These are phyloP conservation scores for Microbotryum scabiosae DNA, from an alignment of 1,284 basidiomycete species.

Conservation along the genomic window DNA sequence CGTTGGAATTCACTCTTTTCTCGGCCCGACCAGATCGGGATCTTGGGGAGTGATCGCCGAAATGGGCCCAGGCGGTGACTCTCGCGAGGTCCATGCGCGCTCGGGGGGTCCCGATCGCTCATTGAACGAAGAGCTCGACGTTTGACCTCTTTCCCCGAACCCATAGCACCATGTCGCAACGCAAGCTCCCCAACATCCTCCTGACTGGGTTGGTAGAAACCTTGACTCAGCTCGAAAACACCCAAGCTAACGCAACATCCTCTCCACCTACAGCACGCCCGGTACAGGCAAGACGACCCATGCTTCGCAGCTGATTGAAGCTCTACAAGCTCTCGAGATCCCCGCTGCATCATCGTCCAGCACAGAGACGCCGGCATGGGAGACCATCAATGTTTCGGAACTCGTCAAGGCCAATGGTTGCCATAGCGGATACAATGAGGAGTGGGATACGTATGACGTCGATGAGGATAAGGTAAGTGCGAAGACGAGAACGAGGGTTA, in stretches of 20 bases:
- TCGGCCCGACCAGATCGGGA: neutral
- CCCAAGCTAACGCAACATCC: neutral
- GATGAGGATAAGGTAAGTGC: constrained; percentile 80
- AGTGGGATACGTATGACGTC: constrained; percentile 89
- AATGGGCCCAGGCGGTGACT: too few species aligned
- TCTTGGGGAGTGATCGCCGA: too few species aligned
- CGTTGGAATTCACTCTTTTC: neutral
- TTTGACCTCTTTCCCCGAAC: neutral
- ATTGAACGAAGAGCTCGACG: too few species aligned
- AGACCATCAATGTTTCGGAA: constrained; percentile 82
- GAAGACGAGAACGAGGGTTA: neutral
- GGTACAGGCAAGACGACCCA: constrained; percentile 78
- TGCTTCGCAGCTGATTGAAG: constrained; percentile 59
- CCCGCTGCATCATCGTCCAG: constrained; percentile 46
- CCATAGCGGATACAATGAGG: constrained; percentile 78
- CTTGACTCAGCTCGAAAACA: neutral
- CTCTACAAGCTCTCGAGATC: constrained; percentile 23
- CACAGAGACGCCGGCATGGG: constrained; percentile 50
- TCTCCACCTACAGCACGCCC: constrained; percentile 41
- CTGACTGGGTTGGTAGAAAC: constrained; percentile 62
- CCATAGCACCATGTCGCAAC: neutral
- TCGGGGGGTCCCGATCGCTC: too few species aligned
- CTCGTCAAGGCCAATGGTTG: constrained; percentile 75
- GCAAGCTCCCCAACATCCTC: constrained; percentile 64
- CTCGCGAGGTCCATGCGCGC: neutral